phyloP scores from a whole-genome alignment of 768 basidiomycete species.

The Pisolithus microcarpus region DNA sequence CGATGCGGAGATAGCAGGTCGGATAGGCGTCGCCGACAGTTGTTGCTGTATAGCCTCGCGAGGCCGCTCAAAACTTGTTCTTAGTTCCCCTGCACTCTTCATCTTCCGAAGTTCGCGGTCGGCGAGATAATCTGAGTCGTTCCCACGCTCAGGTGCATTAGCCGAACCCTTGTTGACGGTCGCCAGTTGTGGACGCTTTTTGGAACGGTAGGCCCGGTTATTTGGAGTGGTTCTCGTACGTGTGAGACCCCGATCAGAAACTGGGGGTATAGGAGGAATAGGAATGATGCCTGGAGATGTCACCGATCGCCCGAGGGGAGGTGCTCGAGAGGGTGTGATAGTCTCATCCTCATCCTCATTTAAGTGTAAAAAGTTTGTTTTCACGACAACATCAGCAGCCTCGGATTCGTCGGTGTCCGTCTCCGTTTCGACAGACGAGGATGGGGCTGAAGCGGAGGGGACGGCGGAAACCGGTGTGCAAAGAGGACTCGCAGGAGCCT shows the following conservation, averaged over 20 bases:
- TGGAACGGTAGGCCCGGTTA: constrained; percentile 47
- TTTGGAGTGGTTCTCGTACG: constrained; percentile 68
- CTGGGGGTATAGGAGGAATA: constrained; percentile 15
- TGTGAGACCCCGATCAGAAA: constrained; percentile 40
- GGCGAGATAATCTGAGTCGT: constrained; percentile 36
- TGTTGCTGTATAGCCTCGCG: constrained; percentile 19
- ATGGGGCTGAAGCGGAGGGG: constrained; percentile 42
- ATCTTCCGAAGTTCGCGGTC: constrained; percentile 70
- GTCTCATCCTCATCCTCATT: constrained; percentile 71
- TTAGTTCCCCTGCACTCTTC: constrained; percentile 83
- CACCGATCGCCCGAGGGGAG: constrained; percentile 43
- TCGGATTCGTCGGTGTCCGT: constrained; percentile 53
- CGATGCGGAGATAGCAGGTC: constrained; percentile 45
- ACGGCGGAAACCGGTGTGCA: constrained; percentile 62
- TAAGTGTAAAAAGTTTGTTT: constrained; percentile 20
- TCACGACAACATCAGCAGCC: constrained; percentile 34
- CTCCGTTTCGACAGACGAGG: constrained; percentile 42
- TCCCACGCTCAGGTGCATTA: constrained; percentile 18
- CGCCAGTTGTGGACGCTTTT: constrained; percentile 32
- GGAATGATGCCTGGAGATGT: constrained; percentile 40
- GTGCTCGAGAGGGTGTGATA: constrained; percentile 57
- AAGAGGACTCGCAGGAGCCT: constrained; percentile 49
- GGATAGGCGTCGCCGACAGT: constrained; percentile 30
- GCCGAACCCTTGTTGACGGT: constrained; percentile 17
- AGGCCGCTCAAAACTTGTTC: constrained; percentile 30